These are phyloP conservation scores for Malus sieversii DNA, from an alignment of 306 rosid genomes.

Conservation along the genomic window DNA sequence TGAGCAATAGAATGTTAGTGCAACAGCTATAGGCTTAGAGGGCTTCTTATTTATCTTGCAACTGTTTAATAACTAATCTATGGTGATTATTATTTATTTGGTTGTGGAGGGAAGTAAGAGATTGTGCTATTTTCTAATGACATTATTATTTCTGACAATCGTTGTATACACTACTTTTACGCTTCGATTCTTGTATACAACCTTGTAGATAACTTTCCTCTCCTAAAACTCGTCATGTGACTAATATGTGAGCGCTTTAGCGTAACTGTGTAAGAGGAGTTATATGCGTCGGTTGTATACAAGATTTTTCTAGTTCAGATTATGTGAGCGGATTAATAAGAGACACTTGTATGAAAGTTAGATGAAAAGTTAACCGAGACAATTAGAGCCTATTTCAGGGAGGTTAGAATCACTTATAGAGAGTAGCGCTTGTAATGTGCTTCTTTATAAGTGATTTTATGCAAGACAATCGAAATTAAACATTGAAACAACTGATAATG, in stretches of 20 bases:
- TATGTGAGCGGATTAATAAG: too few relatives aligned
- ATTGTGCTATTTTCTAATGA: not conserved
- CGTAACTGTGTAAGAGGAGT: not conserved
- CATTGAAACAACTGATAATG: not conserved
- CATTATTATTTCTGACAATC: not conserved
- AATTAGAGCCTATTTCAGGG: too few relatives aligned
- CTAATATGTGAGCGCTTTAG: not conserved
- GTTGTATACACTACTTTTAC: not conserved
- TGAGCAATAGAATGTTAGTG: not conserved
- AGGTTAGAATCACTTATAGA: too few relatives aligned
- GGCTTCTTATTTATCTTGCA: not conserved
- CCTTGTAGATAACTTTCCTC: not conserved
- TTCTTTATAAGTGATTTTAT: not conserved
- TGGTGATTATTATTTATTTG: not conserved
- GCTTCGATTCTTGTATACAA: not conserved
- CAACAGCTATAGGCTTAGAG: not conserved
- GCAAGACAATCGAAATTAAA: too few relatives aligned
- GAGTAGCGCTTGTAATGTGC: not conserved
- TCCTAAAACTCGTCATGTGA: not conserved
- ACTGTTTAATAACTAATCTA: not conserved
- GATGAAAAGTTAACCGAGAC: too few relatives aligned
- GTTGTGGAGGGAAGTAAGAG: not conserved
- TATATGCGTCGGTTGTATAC: too few relatives aligned
- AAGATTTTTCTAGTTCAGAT: too few relatives aligned
- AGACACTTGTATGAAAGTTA: too few relatives aligned